Evolutionary conservation across 2,329 filamentous ascomycete genomes (phyloP).

Genomic region (Venturiaceae sp.): DNA sequence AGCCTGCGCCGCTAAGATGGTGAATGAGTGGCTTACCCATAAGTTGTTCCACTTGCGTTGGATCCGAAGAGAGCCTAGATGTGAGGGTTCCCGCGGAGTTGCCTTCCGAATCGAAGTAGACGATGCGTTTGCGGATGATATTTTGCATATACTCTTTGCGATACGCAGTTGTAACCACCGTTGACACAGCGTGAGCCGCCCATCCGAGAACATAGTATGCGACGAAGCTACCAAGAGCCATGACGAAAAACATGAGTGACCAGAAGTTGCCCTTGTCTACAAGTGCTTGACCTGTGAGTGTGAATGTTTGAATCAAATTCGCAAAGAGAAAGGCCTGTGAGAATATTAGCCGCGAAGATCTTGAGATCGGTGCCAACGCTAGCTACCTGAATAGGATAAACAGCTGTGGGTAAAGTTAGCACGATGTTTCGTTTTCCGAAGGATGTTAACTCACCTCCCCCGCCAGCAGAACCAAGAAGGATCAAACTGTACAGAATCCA

Average conservation of each 20-base stretch:
- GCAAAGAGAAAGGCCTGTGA: slow-evolving; percentile 24
- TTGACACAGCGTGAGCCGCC: slow-evolving; percentile 20
- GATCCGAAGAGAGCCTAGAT: slow-evolving; percentile 45
- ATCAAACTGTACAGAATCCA: slow-evolving; percentile 22
- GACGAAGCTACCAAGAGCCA: slow-evolving; percentile 44
- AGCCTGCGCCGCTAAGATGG: background rate
- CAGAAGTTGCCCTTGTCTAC: slow-evolving; percentile 43
- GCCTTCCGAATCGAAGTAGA: slow-evolving; percentile 52
- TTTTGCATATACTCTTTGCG: slow-evolving; percentile 52
- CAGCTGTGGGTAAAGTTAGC: background rate
- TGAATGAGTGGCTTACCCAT: background rate
- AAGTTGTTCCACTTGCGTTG: slow-evolving; percentile 52
- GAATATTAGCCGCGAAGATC: slow-evolving; percentile 15
- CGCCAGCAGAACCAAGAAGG: slow-evolving; percentile 16
- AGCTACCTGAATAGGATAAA: slow-evolving; percentile 5
- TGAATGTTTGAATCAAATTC: slow-evolving; percentile 26
- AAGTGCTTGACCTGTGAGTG: slow-evolving; percentile 16
- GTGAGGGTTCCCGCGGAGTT: slow-evolving; percentile 53
- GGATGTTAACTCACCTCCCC: background rate
- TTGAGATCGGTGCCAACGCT: background rate
- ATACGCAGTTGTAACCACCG: slow-evolving; percentile 42
- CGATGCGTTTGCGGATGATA: slow-evolving; percentile 48
- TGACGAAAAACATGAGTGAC: slow-evolving; percentile 55
- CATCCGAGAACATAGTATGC: slow-evolving; percentile 43
- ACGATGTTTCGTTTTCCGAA: background rate